Percentiles rank a stretch among this genome's conserved stretches.
These are phyloP conservation scores for Fusarium marasasianum DNA, from an alignment of 2,329 filamentous ascomycete species.

Conservation along the genomic window DNA sequence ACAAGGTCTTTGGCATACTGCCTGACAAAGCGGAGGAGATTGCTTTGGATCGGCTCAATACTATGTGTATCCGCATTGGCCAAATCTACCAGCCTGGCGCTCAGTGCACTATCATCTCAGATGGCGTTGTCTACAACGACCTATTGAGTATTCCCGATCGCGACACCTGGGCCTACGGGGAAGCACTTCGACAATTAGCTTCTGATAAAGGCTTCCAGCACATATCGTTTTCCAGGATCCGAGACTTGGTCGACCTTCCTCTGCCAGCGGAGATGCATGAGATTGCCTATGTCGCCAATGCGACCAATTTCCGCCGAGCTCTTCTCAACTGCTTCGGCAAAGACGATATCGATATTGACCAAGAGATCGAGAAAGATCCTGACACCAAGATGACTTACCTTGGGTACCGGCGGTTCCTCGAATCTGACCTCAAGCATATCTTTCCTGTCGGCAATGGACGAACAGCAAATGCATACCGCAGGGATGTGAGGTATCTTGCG, in stretches of 20 bases:
- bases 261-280: slow-evolving; percentile 53
- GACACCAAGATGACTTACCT: slow-evolving; percentile 45
- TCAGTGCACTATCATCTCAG: slow-evolving; percentile 57
- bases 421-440: slow-evolving; percentile 44
- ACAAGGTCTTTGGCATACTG: slow-evolving; percentile 45
- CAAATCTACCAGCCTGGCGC: slow-evolving; percentile 44
- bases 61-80: slow-evolving; percentile 42
- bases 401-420: slow-evolving; percentile 44
- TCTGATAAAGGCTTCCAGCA: slow-evolving; percentile 49
- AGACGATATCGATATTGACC: slow-evolving; percentile 41
- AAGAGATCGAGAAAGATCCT: slow-evolving; percentile 41
- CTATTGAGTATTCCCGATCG: slow-evolving; percentile 57
- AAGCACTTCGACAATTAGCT: slow-evolving; percentile 53
- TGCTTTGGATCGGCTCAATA: slow-evolving; percentile 39
- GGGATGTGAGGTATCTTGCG: slow-evolving; percentile 42
- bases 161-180: slow-evolving; percentile 60
- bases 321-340: slow-evolving; percentile 41
- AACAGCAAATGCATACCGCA: slow-evolving; percentile 37
- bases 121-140: slow-evolving; percentile 65
- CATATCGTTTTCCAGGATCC: slow-evolving; percentile 58
- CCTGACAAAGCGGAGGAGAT: slow-evolving; percentile 48
- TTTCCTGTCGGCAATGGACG: slow-evolving; percentile 36
- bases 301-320: slow-evolving; percentile 43
- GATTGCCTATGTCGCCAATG: slow-evolving; percentile 50
- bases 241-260: slow-evolving; percentile 54